phyloP scores from a whole-genome alignment of 2,329 filamentous ascomycete genomes.

The Phialemonium atrogriseum region DNA sequence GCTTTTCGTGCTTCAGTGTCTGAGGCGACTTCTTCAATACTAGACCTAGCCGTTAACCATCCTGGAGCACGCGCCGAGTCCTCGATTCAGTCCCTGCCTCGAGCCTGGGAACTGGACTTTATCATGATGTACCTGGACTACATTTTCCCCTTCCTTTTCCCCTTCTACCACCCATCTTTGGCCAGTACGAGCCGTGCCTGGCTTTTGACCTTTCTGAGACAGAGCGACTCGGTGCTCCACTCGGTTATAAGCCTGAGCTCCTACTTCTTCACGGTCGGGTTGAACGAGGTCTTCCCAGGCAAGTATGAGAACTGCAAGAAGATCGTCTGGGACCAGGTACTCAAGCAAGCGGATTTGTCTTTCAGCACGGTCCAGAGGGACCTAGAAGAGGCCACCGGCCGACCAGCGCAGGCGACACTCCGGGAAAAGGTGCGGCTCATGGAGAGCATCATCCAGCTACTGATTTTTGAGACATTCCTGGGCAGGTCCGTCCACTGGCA shows the following conservation, averaged over 20 bases:
- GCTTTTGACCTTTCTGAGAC: slow-evolving; percentile 43
- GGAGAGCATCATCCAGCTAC: slow-evolving; percentile 42
- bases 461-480: slow-evolving; percentile 40
- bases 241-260: slow-evolving; percentile 43
- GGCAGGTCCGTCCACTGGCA: slow-evolving; percentile 38
- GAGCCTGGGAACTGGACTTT: slow-evolving; percentile 15
- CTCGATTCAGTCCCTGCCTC: neutral
- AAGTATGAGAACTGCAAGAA: slow-evolving; percentile 4
- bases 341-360: slow-evolving; percentile 33
- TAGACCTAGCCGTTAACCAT: neutral
- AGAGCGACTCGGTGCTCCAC: slow-evolving; percentile 43
- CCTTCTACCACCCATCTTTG: slow-evolving; percentile 45
- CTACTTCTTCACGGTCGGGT: slow-evolving; percentile 42
- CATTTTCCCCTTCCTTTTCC: slow-evolving; percentile 49
- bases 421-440: slow-evolving; percentile 20
- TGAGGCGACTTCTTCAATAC: neutral
- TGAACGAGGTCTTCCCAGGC: slow-evolving; percentile 15
- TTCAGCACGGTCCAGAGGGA: slow-evolving; percentile 13
- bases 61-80: neutral
- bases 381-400: neutral
- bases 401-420: neutral
- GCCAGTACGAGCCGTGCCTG: slow-evolving; percentile 45
- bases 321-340: slow-evolving; percentile 26
- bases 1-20: too few relatives aligned
- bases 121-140: slow-evolving; percentile 50